A percentile compares a stretch with the other conserved stretches of the same genome.
Evolutionary conservation across 164 flowering plant species (phyloP).

Genomic region (Tetrastigma voinierianum): DNA sequence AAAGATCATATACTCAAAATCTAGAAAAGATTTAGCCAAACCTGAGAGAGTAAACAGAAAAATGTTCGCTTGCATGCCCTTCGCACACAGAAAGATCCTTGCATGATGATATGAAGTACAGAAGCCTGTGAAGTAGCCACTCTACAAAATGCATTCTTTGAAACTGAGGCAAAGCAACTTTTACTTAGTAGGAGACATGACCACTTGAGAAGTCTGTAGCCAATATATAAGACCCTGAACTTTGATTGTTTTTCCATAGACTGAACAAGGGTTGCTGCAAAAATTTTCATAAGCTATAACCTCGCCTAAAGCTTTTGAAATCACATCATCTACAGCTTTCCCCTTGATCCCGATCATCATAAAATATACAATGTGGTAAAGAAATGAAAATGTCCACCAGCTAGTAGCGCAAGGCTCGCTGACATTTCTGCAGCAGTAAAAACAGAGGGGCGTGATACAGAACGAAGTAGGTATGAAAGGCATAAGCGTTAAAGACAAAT

Average conservation of each 20-base stretch:
- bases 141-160: constrained; percentile 84
- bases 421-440: constrained; percentile 58
- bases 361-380: constrained; percentile 61
- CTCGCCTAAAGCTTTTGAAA: constrained; percentile 52
- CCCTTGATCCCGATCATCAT: constrained; percentile 87
- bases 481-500: neutral
- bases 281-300: constrained; percentile 72
- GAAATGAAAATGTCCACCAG: constrained; percentile 76
- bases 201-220: constrained; percentile 83
- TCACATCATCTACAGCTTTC: constrained; percentile 76
- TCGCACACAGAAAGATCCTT: constrained; percentile 56
- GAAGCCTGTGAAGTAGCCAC: constrained; percentile 69
- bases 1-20: constrained; percentile 3
- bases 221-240: constrained; percentile 47
- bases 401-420: constrained; percentile 49
- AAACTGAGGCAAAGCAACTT: constrained; percentile 68
- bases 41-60: constrained; percentile 72
- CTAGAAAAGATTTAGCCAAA: constrained; percentile 12
- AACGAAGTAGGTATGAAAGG: neutral
- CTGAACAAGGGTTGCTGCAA: constrained; percentile 87
- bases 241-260: constrained; percentile 71
- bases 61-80: constrained; percentile 68
- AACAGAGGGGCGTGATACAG: neutral
- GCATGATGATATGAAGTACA: constrained; percentile 56
- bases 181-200: constrained; percentile 66